Base-by-base conservation (phyloP, 2,329 filamentous ascomycete species). In the Amauroascus verrucosus region DNA sequence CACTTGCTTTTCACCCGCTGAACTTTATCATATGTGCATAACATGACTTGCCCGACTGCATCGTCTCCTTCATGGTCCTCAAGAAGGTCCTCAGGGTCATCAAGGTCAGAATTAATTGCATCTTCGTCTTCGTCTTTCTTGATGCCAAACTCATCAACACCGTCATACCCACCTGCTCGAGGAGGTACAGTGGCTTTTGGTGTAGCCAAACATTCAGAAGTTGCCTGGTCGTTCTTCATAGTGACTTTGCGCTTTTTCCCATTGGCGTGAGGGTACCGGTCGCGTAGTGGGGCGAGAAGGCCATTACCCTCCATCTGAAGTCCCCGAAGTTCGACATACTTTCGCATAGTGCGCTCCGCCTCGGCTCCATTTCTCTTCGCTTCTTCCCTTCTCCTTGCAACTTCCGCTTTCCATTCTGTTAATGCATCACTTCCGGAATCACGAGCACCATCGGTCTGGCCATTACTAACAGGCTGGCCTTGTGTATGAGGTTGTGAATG, bases 21-120 rank as follows among this genome's bases (percentile, higher is more conserved):
- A 8, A 98, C 93, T 75, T 98, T 98, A 75, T 98, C 93, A 68
- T 98, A 98, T 67, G 95, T 96, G 75, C 93, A 98, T 38, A 98
- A 83, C 87, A 98, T 97, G 66, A 94, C 90, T 62, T 95, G 86
- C 1, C 85, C 84, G 59, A 86, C 80, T 33, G 83, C 81, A 41
- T 95, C 90, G 56, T 94, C 88, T 13, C 89, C 87, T 48, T 93
- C 90, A 32, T 93, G 88, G 22, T 93, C 88, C 28, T 86, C 84
- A 16, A 82, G 72, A 9, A 88, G 83, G 57, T 97, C 93, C 58
- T 97, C 90, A 0, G 90, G 83, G 65, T 98, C 93, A 66, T 98
- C 93, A 2, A 98, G 82, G 63, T 98, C 93, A 0, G 93, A 97
- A 70, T 98, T 98, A 73, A 98, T 98, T 1, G 91, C 93, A 67